These are phyloP conservation scores for Brassica juncea DNA, from an alignment of 345 rosid species.

Conservation along the genomic window DNA sequence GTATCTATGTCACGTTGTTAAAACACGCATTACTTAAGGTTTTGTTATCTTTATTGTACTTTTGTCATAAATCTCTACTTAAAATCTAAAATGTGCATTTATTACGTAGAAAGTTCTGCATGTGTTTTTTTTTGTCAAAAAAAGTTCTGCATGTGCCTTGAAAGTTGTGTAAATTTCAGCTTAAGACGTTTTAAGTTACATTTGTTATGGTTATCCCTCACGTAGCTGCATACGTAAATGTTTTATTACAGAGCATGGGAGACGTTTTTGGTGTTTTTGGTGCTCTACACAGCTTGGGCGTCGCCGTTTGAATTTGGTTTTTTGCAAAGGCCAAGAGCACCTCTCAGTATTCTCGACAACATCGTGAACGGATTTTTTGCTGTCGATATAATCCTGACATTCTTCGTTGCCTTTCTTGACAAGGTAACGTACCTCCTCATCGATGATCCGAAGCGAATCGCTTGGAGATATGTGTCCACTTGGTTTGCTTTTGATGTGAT, in stretches of 20 bases:
- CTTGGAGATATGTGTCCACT: constrained; percentile 55
- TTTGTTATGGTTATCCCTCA: not conserved
- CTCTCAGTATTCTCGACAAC: constrained; percentile 57
- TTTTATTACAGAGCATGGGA: constrained; percentile 64
- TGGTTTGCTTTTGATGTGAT: constrained; percentile 70
- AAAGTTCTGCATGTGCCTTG: too few species aligned
- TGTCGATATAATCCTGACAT: constrained; percentile 71
- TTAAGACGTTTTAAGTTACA: not conserved
- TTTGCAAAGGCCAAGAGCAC: constrained; percentile 47
- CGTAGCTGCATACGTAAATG: not conserved
- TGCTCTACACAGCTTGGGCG: constrained; percentile 89
- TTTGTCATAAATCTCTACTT: not conserved
- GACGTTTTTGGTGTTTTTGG: constrained; percentile 65
- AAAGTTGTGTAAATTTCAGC: too few species aligned
- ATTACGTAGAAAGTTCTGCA: not conserved
- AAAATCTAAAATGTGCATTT: not conserved
- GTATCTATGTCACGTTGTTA: not conserved
- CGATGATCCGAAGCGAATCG: constrained; percentile 58
- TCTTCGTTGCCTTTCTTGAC: constrained; percentile 80
- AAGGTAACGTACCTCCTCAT: constrained; percentile 64
- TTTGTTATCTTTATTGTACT: not conserved
- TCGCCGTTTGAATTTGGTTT: constrained; percentile 87
- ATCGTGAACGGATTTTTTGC: constrained; percentile 66
- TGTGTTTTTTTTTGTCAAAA: not conserved
- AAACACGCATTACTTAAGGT: not conserved